Base-by-base conservation (phyloP, 148 eudicot species). In the Cornus kousa region DNA sequence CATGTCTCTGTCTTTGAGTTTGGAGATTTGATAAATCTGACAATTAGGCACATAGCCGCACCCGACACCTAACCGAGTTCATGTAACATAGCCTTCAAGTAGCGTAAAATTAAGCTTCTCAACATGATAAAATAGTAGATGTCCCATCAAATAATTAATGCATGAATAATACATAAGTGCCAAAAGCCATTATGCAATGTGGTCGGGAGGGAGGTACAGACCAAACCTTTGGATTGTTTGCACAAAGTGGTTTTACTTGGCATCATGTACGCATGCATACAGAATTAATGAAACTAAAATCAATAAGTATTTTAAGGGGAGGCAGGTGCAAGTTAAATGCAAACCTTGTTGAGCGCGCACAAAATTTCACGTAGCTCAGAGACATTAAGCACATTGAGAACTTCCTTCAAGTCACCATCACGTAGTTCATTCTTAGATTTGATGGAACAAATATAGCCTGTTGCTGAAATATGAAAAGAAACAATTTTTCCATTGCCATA, bases 291-390 rank as follows among this genome's bases (percentile, higher is more conserved):
- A 53, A 53, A 53, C 59, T 53, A 53, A 53, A 53, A 16, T 53
- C 0, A 14, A 53, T 13, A 16, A 53, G 59, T 11, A 11, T 53
- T 53, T 53, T 14, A 16, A 16, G 59, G 17, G 59, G 59, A 17
- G 19, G 17, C 24, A 14, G 66, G 66, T 0, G 9, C 4, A 17
- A 62, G 23, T 17, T 39, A 81, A 35, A 72, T 19, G 60, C 77
- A 71, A 68, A 95, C 98, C 97, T 90, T 91, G 53, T 85, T 88
- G 32, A 89, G 82, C 39, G 68, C 64, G 66, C 73, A 81, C 67
- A 76, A 73, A 75, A 94, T 87, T 80, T 90, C 96, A 83, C 85
- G 90, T 70, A 95, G 86, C 84, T 93, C 97, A 46, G 77, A 79
- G 69, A 93, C 93, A 71, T 88, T 84, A 59, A 95, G 92, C 46